These are phyloP conservation scores for Berkeleyomyces basicola DNA, from an alignment of 2,329 filamentous ascomycete genomes.

Conservation along the genomic window DNA sequence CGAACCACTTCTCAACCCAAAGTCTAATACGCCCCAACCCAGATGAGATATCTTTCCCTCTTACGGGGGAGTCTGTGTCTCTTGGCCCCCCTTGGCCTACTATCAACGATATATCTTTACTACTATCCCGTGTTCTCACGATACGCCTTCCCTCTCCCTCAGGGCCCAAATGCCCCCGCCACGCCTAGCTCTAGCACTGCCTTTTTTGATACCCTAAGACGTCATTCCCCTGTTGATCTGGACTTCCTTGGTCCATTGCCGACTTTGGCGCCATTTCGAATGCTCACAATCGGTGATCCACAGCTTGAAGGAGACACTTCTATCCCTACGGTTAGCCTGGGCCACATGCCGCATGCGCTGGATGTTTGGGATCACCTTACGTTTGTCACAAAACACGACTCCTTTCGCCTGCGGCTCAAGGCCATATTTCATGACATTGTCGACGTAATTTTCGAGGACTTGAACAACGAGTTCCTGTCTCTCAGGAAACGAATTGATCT, in stretches of 20 bases:
- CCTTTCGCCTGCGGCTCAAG: conserved; percentile 35
- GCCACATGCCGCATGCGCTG: conserved; percentile 36
- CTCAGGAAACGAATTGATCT: conserved; percentile 71
- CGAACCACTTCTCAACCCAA: neutral
- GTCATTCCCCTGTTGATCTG: conserved; percentile 9
- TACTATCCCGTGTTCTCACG: conserved; percentile 66
- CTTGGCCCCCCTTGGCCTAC: conserved; percentile 44
- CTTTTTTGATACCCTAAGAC: conserved; percentile 11
- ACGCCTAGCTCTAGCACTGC: conserved; percentile 8
- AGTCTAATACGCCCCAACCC: conserved; percentile 7
- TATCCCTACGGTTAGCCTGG: conserved; percentile 43
- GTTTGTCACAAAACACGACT: conserved; percentile 29
- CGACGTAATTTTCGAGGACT: conserved; percentile 49
- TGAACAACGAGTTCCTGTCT: conserved; percentile 48
- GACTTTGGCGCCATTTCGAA: conserved; percentile 54
- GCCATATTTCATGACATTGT: conserved; percentile 40
- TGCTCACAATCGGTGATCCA: conserved; percentile 78
- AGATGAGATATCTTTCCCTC: conserved; percentile 33
- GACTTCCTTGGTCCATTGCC: conserved; percentile 2
- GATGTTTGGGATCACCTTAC: conserved; percentile 31
- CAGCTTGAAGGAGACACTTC: conserved; percentile 87
- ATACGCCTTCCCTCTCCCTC: conserved; percentile 59
- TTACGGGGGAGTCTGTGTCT: conserved; percentile 32
- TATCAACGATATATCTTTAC: conserved; percentile 65
- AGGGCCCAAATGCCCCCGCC: conserved; percentile 13